Evolutionary conservation across 2,329 filamentous ascomycete genomes (phyloP).

Genomic region (Aspergillus brunneoviolaceus): DNA sequence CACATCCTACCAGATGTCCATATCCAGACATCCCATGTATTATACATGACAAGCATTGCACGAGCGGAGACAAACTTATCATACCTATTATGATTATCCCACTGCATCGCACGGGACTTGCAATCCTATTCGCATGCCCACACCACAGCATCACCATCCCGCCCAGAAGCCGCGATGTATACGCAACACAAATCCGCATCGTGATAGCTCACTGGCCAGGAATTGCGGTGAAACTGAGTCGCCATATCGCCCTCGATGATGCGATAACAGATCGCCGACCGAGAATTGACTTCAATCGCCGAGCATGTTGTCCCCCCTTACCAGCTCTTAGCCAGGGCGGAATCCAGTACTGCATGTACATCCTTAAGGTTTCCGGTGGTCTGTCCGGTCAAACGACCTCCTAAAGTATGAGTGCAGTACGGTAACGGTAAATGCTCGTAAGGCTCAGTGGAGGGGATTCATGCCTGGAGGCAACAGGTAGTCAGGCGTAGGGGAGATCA

Average conservation of each 20-base stretch:
- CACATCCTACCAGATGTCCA: no score
- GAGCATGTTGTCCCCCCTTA: background rate
- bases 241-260: conserved; percentile 6
- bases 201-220: background rate
- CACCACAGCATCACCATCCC: background rate
- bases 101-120: background rate
- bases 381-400: background rate
- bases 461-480: no score
- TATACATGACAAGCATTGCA: no score
- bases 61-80: background rate
- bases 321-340: background rate
- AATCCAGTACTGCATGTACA: background rate
- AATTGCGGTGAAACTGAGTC: conserved; percentile 3
- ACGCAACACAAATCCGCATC: background rate
- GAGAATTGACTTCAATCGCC: background rate
- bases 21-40: no score
- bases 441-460: no score
- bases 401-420: no score
- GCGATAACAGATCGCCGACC: conserved; percentile 3
- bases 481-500: no score
- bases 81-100: background rate
- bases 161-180: background rate
- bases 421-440: no score
- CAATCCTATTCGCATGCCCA: background rate
- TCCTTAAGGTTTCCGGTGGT: background rate